Conservation (phyloP, 1,284 basidiomycete genomes). For the Cutaneotrichosporon cavernicola region DNA sequence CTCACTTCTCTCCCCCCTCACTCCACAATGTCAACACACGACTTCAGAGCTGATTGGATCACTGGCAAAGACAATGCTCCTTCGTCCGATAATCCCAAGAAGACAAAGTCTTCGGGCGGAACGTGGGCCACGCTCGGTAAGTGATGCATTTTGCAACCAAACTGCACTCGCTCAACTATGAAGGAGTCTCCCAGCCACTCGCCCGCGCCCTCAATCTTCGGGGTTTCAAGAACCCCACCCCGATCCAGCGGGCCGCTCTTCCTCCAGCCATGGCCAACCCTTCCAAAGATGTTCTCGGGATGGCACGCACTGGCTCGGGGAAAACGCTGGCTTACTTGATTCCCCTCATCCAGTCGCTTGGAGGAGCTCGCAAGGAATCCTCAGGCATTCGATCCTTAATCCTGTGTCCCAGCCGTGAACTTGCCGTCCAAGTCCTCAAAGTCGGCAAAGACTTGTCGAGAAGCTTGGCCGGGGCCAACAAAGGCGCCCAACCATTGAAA, state of each 20-base stretch:
- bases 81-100: background rate
- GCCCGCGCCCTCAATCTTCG: constrained; percentile 84
- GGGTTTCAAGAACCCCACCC: constrained; percentile 92
- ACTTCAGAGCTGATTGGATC: constrained; percentile 23
- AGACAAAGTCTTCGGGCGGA: constrained; percentile 15
- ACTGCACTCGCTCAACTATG: background rate
- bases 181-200: constrained; percentile 78
- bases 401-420: constrained; percentile 86
- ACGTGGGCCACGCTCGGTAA: constrained; percentile 42
- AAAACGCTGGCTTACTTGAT: constrained; percentile 97
- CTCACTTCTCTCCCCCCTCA: background rate
- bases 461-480: constrained; percentile 58
- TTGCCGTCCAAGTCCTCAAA: constrained; percentile 88
- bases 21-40: background rate
- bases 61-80: constrained; percentile 1
- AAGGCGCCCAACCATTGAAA: constrained; percentile 63
- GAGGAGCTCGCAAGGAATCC: constrained; percentile 69
- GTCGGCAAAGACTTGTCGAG: constrained; percentile 91
- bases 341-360: constrained; percentile 83
- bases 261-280: constrained; percentile 81
- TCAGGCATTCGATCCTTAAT: constrained; percentile 84
- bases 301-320: constrained; percentile 97
- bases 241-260: constrained; percentile 89
- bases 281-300: constrained; percentile 91
- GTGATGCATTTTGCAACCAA: constrained; percentile 12